Evolutionary conservation across 1,284 basidiomycete genomes (phyloP).

Genomic region (Golubevia pallescens): DNA sequence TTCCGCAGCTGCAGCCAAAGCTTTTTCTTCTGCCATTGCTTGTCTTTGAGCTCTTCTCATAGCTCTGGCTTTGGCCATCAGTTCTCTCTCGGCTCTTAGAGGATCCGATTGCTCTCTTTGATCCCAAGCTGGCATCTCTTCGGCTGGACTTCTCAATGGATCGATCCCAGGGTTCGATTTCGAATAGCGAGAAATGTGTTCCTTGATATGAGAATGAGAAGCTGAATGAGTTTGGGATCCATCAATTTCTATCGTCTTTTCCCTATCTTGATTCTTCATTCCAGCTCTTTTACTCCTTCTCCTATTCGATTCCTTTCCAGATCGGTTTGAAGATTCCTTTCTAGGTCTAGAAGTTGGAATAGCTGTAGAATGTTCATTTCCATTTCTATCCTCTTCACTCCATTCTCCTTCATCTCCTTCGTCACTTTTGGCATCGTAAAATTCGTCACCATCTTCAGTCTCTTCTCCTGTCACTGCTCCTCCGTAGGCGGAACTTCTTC

Average conservation of each 20-base stretch:
- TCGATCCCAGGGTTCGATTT: background rate
- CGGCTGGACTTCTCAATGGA: background rate
- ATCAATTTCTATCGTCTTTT: background rate
- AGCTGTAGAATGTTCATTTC: background rate
- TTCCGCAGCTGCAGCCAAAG: background rate
- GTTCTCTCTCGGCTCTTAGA: background rate
- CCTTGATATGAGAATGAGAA: background rate
- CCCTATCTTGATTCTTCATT: too few species aligned
- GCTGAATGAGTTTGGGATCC: background rate
- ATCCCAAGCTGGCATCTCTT: background rate
- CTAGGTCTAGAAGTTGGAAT: background rate
- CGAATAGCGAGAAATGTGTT: background rate
- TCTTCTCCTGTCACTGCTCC: background rate
- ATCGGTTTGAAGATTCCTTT: background rate
- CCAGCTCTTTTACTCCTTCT: too few species aligned
- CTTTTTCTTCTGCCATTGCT: background rate
- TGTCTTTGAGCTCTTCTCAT: background rate
- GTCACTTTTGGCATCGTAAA: background rate
- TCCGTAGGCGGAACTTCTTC: too few species aligned
- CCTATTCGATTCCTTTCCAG: too few species aligned
- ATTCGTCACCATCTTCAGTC: background rate
- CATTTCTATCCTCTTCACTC: background rate
- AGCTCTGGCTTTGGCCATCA: background rate
- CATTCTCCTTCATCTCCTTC: background rate
- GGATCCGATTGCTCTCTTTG: background rate